Conservation (phyloP, 1,139 yeast genomes). For the Saccharomycopsis hybrid region DNA sequence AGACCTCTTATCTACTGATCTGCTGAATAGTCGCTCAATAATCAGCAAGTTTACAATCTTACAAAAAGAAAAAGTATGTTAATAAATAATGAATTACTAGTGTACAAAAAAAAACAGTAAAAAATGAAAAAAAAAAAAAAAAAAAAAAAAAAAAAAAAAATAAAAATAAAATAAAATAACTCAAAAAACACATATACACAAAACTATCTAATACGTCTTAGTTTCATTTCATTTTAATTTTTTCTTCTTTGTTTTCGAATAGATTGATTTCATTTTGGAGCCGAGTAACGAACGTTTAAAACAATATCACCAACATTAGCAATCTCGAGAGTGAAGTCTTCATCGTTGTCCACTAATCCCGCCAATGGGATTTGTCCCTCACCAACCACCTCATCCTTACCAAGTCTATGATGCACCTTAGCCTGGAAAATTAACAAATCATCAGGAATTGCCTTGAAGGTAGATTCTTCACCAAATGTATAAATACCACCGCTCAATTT, state of each 20-base stretch:
- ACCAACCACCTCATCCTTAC: constrained; percentile 63
- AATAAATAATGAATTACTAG: too few relatives aligned
- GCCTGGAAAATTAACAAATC: constrained; percentile 54
- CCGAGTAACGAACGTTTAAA: constrained; percentile 11
- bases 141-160: too few relatives aligned
- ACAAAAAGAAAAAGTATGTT: too few relatives aligned
- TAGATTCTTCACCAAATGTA: constrained; percentile 58
- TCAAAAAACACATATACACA: background rate
- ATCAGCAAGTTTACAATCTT: too few relatives aligned
- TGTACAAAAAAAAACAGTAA: too few relatives aligned
- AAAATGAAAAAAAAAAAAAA: too few relatives aligned
- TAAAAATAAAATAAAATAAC: background rate
- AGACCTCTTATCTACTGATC: too few relatives aligned
- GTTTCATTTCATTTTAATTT: background rate
- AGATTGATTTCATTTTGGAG: background rate
- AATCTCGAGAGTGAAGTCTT: constrained; percentile 12
- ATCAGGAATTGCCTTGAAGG: constrained; percentile 60
- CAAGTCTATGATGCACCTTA: constrained; percentile 65
- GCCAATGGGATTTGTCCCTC: constrained; percentile 34
- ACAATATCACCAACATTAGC: constrained; percentile 4
- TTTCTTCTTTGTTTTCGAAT: background rate
- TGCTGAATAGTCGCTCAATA: too few relatives aligned
- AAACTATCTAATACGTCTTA: background rate
- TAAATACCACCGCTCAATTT: constrained; percentile 44
- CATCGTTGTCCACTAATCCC: constrained; percentile 8